Conservation (phyloP, 306 rosid species). For the Quercus ilex region DNA sequence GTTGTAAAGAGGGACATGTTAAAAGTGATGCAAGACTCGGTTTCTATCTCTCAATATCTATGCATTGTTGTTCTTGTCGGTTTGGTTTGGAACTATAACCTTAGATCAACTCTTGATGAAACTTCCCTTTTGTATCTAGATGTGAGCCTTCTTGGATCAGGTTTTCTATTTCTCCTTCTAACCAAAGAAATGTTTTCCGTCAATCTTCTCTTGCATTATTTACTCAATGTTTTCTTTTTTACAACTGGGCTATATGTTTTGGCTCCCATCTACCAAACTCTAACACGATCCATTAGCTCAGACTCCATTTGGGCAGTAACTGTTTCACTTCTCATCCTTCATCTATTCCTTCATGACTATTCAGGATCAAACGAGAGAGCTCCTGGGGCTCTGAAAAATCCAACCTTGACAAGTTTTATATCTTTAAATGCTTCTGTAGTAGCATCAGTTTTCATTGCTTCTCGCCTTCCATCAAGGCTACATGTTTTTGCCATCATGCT, state of each 20-base stretch:
- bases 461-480: slow-evolving; percentile 62
- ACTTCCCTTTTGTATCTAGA: slow-evolving; percentile 65
- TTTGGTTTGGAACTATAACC: slow-evolving; percentile 78
- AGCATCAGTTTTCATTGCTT: no score
- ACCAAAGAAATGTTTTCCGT: slow-evolving; percentile 81
- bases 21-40: slow-evolving; percentile 77
- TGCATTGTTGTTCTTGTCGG: slow-evolving; percentile 80
- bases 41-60: slow-evolving; percentile 82
- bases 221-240: slow-evolving; percentile 45
- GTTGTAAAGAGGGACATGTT: slow-evolving; percentile 76
- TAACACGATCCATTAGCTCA: slow-evolving; percentile 84
- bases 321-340: slow-evolving; percentile 64
- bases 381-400: no score
- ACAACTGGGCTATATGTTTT: slow-evolving; percentile 66
- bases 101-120: slow-evolving; percentile 61
- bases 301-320: slow-evolving; percentile 87
- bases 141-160: slow-evolving; percentile 63
- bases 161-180: slow-evolving; percentile 62
- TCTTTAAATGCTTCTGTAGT: no score
- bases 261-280: slow-evolving; percentile 90
- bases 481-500: slow-evolving; percentile 80
- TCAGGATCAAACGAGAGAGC: slow-evolving; percentile 67
- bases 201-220: slow-evolving; percentile 55
- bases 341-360: slow-evolving; percentile 85
- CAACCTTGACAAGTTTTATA: no score